Base-by-base conservation (phyloP, 331 rosid species). In the Pyracantha coccinea region DNA sequence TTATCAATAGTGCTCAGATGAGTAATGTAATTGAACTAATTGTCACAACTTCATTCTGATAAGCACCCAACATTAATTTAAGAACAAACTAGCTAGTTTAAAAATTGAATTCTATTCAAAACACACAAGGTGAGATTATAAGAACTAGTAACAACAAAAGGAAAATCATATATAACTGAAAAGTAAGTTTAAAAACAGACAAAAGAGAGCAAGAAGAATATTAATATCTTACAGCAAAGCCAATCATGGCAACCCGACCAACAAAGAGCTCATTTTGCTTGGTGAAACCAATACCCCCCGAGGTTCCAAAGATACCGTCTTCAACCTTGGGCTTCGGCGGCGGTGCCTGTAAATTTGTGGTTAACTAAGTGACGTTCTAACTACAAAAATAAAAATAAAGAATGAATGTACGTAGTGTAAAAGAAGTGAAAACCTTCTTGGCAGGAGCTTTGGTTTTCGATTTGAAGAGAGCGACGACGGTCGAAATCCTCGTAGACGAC, bases 181-280 rank as follows among this genome's bases (percentile, higher is more conserved):
- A 60, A 6, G 7, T 25, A 60, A 27, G 31, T 12, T 24, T 50
- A 25, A 1, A 64, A 64, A 54, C 55, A n/a, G 3, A 53, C 21
- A 29, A 68, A 32, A n/a, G 16, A 2, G n/a, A 72, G 5, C 38
- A 62, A 50, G 41, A 35, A 12, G 31, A 15, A 23, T 47, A 50
- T 41, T 24, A 1, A 69, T 16, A 33, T 77, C 96, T 94, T 59
- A 92, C 99, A 0, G 99, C 99, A 76, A 94, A 94, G 60, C 99
- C 99, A 45, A 94, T 47, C 99, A 94, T 94, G 44, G 97, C 97
- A 80, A 83, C 97, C 63, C 97, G 99, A 67, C 99, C 97, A 21
- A 94, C 99, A 27, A 94, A 94, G 72, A 94, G 97, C 82, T 94
- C 99, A 64, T 94, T 94, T 87, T 90, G 87, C 89, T 94, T 94